Percentiles rank a stretch among this genome's conserved stretches.
phyloP scores from a whole-genome alignment of 345 rosid genomes.

The Stellera chamaejasme region DNA sequence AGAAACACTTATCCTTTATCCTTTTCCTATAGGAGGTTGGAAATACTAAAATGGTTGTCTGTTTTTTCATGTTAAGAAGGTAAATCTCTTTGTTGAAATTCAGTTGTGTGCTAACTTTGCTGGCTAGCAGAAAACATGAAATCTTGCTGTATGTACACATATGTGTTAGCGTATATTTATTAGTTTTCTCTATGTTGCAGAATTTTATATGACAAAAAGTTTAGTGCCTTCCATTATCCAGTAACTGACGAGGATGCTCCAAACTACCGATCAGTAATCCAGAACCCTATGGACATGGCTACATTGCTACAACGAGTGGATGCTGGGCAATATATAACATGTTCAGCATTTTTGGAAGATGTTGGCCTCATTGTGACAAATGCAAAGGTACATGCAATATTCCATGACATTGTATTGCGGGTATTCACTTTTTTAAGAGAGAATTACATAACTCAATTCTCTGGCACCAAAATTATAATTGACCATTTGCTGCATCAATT shows the following conservation, averaged over 20 bases:
- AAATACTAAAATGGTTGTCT: not conserved
- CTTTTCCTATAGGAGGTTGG: no score
- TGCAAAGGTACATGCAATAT: constrained; percentile 59
- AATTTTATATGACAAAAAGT: constrained; percentile 81
- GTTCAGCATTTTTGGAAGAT: constrained; percentile 81
- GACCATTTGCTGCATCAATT: no score
- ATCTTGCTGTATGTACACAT: not conserved
- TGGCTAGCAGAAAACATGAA: not conserved
- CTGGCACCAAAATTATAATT: no score
- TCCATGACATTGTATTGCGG: no score
- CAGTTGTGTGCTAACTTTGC: not conserved
- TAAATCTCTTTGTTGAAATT: not conserved
- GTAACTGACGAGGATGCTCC: constrained; percentile 98
- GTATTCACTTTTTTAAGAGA: no score
- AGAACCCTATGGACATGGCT: constrained; percentile 93
- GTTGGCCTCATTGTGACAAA: constrained; percentile 81
- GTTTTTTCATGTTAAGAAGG: not conserved
- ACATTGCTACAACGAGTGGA: constrained; percentile 87
- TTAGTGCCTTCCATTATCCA: constrained; percentile 88
- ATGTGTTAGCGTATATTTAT: not conserved
- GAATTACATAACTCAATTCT: no score
- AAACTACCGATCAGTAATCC: constrained; percentile 75
- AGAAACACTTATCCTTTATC: no score
- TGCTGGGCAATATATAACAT: constrained; percentile 76
- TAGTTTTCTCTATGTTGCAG: constrained; percentile 28